Conservation (phyloP, 805 yeast species). For the Kodamaea sagamina region DNA sequence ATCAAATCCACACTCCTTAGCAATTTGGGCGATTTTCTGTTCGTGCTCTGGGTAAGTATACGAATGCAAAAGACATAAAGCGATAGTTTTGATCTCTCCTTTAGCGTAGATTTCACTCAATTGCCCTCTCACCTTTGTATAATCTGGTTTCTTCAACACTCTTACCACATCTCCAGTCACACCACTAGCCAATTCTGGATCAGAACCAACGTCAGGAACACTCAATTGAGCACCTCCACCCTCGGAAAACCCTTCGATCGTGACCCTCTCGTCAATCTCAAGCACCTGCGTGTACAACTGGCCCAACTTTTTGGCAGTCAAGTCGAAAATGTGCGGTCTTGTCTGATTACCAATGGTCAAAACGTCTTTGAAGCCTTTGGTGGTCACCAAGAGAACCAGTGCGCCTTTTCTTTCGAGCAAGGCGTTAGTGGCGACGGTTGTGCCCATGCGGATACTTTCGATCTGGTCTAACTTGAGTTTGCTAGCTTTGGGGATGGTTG, state of each 20-base stretch:
- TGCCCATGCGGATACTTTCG: constrained; percentile 80
- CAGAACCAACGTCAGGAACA: constrained; percentile 20
- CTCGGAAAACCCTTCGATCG: constrained; percentile 72
- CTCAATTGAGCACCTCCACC: constrained; percentile 51
- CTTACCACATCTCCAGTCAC: constrained; percentile 36
- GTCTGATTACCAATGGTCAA: constrained; percentile 87
- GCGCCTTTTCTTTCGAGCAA: constrained; percentile 91
- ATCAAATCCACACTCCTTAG: constrained; percentile 38
- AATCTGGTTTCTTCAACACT: constrained; percentile 35
- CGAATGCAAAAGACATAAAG: constrained; percentile 43
- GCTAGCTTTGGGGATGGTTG: constrained; percentile 56
- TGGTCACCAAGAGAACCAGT: constrained; percentile 78
- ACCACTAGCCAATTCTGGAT: constrained; percentile 23
- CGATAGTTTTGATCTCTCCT: constrained; percentile 31
- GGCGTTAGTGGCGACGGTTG: constrained; percentile 96
- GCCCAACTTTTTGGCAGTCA: constrained; percentile 70
- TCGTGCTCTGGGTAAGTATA: constrained; percentile 45
- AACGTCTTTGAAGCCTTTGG: constrained; percentile 86
- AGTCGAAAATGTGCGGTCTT: constrained; percentile 85
- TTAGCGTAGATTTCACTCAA: constrained; percentile 27
- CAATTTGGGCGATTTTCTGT: constrained; percentile 33
- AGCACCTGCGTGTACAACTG: constrained; percentile 73
- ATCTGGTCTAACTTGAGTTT: constrained; percentile 62
- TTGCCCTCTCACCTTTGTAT: constrained; percentile 22
- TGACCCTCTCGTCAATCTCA: constrained; percentile 89